These are phyloP conservation scores for Strombidium stylifer DNA, from an alignment of 73 alveolate species.

Conservation along the genomic window DNA sequence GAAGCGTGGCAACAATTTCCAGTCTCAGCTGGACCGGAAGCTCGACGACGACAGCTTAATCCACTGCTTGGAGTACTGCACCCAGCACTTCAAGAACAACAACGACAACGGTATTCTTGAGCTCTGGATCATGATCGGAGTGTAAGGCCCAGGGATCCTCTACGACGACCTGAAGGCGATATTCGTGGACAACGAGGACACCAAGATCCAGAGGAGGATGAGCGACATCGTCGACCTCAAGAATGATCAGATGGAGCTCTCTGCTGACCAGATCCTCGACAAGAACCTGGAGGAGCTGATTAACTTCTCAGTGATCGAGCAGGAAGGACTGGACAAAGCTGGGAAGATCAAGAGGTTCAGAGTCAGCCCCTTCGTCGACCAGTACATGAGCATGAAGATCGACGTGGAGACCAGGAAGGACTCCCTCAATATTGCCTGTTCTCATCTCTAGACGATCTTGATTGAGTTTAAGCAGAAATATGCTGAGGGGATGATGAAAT, in stretches of 20 bases:
- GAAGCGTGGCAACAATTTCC: not conserved
- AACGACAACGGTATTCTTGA: slow-evolving; percentile 23
- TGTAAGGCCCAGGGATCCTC: slow-evolving; percentile 16
- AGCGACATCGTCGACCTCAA: no score
- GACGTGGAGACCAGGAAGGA: slow-evolving; percentile 3
- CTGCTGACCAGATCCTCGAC: no score
- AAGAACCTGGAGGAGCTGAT: slow-evolving; percentile 3
- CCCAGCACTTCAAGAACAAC: slow-evolving; percentile 1
- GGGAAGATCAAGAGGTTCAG: slow-evolving; percentile 23
- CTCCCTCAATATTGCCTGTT: not conserved
- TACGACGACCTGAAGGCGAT: slow-evolving; percentile 23
- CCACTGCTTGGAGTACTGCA: slow-evolving; percentile 9
- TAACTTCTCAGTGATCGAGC: slow-evolving; percentile 13
- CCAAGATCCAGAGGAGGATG: no score
- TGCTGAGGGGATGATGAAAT: not conserved
- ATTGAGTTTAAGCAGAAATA: slow-evolving; percentile 7
- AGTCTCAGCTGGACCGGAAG: slow-evolving; percentile 13
- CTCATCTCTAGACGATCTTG: slow-evolving; percentile 5
- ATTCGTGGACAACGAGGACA: slow-evolving; percentile 28
- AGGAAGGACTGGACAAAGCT: slow-evolving; percentile 23
- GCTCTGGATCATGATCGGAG: slow-evolving; percentile 27
- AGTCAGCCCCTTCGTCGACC: slow-evolving; percentile 31
- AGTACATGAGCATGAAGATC: slow-evolving; percentile 9
- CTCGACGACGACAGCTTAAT: slow-evolving; percentile 8
- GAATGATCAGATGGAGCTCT: no score